Conservation (phyloP, 2,329 filamentous ascomycete genomes). For the Neobulgaria alba region DNA sequence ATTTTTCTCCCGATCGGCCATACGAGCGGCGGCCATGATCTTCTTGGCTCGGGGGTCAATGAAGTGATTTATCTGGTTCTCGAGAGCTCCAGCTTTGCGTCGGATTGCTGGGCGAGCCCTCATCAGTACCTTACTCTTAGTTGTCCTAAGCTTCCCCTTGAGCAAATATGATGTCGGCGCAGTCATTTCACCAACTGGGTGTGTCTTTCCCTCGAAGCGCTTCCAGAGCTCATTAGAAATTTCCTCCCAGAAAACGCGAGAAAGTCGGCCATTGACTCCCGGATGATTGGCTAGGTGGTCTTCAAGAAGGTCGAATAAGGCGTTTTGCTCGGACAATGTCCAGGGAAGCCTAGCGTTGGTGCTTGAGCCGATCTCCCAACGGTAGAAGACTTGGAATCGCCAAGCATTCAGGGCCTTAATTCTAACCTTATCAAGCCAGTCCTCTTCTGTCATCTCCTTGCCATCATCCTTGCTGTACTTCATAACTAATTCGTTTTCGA, state of each 20-base stretch:
- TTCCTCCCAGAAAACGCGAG: not conserved
- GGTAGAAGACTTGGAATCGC: not conserved
- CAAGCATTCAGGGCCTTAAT: not conserved
- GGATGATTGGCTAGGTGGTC: not conserved
- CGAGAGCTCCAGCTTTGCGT: not conserved
- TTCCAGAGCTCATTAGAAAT: not conserved
- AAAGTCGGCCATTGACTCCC: not conserved
- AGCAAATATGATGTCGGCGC: not conserved
- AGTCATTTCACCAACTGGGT: not conserved
- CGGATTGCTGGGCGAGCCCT: not conserved
- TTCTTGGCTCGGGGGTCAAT: not conserved
- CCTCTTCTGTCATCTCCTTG: not conserved
- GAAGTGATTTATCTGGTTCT: not conserved
- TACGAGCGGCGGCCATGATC: not conserved
- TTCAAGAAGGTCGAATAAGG: not conserved
- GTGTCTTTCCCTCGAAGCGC: not conserved
- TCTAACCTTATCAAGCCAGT: not conserved
- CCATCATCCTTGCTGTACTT: not conserved
- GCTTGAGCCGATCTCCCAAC: not conserved
- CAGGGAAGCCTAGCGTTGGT: not conserved
- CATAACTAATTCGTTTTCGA: not conserved
- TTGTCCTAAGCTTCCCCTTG: not conserved
- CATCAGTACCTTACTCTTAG: not conserved
- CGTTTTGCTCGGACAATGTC: not conserved
- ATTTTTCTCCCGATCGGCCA: not conserved